Evolutionary conservation across 2,329 filamentous ascomycete species (phyloP).

Genomic region (Fusarium sp.): DNA sequence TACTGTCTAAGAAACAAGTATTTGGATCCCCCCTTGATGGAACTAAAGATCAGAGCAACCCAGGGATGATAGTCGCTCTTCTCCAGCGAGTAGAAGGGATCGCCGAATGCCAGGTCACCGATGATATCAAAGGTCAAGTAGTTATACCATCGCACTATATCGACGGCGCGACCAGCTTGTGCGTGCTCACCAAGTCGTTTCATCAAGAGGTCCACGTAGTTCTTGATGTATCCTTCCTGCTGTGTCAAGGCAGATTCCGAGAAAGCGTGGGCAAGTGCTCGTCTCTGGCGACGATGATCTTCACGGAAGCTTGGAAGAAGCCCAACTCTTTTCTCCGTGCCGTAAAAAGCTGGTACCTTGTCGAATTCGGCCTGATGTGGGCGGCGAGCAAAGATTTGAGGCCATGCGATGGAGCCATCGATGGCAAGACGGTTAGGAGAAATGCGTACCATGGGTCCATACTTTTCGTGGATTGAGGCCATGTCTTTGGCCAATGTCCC

Average conservation of each 20-base stretch:
- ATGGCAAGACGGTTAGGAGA: slow-evolving; percentile 13
- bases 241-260: background rate
- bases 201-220: slow-evolving; percentile 1
- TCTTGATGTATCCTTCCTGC: slow-evolving; percentile 1
- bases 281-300: background rate
- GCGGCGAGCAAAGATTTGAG: background rate
- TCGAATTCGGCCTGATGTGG: slow-evolving; percentile 1
- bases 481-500: background rate
- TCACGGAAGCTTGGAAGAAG: background rate
- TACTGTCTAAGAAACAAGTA: background rate
- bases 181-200: slow-evolving; percentile 1
- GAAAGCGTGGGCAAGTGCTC: slow-evolving; percentile 1
- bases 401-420: slow-evolving; percentile 5
- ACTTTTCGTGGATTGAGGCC: background rate
- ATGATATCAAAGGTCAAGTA: background rate
- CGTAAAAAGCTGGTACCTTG: slow-evolving; percentile 2
- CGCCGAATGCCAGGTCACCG: background rate
- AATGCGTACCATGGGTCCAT: slow-evolving; percentile 12
- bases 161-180: background rate
- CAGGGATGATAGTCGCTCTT: background rate
- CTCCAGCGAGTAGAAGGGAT: background rate
- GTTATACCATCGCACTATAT: background rate
- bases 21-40: background rate
- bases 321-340: background rate
- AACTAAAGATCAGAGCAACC: background rate